Evolutionary conservation across 108 stramenopile species (phyloP).

Genomic region (Pseudonitzschia multiseries): DNA sequence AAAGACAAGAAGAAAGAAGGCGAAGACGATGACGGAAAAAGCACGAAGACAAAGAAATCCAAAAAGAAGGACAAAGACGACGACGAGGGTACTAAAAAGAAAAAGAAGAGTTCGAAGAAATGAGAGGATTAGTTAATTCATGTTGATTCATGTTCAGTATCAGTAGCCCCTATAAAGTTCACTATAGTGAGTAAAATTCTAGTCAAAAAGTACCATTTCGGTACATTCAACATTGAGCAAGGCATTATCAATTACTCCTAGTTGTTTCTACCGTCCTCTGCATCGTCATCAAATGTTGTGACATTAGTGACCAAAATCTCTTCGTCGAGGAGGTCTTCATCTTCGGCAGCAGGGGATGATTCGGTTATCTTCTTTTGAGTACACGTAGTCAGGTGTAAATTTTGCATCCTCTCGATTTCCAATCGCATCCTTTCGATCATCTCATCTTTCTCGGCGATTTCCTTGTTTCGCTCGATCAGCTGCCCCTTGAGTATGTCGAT

Average conservation of each 20-base stretch:
- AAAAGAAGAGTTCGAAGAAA: constrained; percentile 1
- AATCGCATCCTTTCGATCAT: constrained; percentile 32
- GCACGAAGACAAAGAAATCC: not conserved
- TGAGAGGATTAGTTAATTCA: not conserved
- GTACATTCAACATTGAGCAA: no score
- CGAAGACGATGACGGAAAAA: not conserved
- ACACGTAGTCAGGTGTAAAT: not conserved
- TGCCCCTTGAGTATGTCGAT: constrained; percentile 14
- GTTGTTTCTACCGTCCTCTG: not conserved
- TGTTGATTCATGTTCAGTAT: no score
- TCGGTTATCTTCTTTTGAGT: not conserved
- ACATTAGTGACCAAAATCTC: not conserved
- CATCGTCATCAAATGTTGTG: not conserved
- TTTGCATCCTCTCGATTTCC: constrained; percentile 32
- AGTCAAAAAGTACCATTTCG: no score
- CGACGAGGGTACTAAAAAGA: not conserved
- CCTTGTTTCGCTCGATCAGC: constrained; percentile 21
- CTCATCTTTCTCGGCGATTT: constrained; percentile 38
- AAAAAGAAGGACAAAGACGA: not conserved
- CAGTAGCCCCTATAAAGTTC: no score
- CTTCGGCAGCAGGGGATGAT: not conserved
- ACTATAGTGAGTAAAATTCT: no score
- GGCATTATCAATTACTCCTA: not conserved
- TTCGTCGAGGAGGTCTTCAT: not conserved
- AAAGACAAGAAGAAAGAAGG: not conserved